Evolutionary conservation across 1,284 basidiomycete species (phyloP).

Genomic region (Puccinia coronata): DNA sequence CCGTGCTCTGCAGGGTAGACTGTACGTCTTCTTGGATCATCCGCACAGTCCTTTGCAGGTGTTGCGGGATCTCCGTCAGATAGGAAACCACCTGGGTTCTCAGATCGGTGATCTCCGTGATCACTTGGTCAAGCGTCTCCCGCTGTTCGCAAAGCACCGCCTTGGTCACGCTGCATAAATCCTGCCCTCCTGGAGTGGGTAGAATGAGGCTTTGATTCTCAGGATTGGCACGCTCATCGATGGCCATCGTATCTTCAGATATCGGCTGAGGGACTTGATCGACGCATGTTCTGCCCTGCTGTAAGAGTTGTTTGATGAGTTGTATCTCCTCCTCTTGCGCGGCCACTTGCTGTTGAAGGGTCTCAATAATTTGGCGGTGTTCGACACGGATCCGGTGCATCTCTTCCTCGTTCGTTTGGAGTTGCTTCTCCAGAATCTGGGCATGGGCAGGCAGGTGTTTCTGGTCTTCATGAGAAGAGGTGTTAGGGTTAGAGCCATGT

Average conservation of each 20-base stretch:
- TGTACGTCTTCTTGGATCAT: constrained; percentile 26
- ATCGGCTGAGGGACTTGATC: background rate
- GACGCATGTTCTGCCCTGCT: too few relatives aligned
- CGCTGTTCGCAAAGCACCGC: background rate
- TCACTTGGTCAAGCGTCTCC: background rate
- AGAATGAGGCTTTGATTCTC: background rate
- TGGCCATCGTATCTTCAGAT: background rate
- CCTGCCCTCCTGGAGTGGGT: too few relatives aligned
- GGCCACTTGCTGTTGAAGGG: constrained; percentile 7
- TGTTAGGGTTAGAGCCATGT: background rate
- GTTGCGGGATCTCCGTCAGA: constrained; percentile 9
- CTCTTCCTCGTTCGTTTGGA: constrained; percentile 18
- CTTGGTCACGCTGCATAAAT: background rate
- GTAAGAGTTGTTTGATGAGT: background rate
- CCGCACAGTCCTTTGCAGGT: background rate
- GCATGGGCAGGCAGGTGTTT: background rate
- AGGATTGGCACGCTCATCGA: background rate
- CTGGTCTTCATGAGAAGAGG: background rate
- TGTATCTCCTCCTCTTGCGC: constrained; percentile 6
- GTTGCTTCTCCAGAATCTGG: constrained; percentile 17
- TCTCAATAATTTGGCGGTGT: constrained; percentile 5
- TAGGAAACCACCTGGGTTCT: background rate
- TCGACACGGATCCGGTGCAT: background rate
- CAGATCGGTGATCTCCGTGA: background rate
- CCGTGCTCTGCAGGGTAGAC: background rate